Evolutionary conservation across 352 stramenopile genomes (phyloP), one percentile per base, ranked within the genome.

Genomic region (Phytophthora brassicae): DNA sequence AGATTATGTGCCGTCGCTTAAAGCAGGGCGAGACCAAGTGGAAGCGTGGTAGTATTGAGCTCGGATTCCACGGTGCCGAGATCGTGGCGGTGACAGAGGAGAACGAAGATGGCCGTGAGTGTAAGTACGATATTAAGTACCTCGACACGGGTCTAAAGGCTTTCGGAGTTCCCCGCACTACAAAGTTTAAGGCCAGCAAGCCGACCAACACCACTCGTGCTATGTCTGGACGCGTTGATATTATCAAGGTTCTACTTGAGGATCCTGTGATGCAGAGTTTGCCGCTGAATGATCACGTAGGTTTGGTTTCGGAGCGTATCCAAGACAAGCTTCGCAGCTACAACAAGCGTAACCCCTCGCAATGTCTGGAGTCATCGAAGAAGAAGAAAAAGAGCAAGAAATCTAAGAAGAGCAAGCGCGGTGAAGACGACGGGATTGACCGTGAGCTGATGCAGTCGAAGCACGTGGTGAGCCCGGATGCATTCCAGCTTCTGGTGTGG

Each of bases 401-500:
- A 76, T 87, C 61, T 68, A 97, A 84, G 65, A 89, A 88, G 66
- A 77, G 60, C 29, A 79, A 86, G 46, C 60, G 60, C 19, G 64
- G 59, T 31, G 56, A 47, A 12, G 58, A 67, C 0, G 65, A 74
- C 13, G 81, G 85, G 28, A 64, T 94, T 35, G 74, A 94, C 54
- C 74, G 78, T 5, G 74, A 87, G 11, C 70, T 82, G 55, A 94
- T 94, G 86, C 65, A 88, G 70, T 70, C 79, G 14, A 92, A 93
- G 68, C 83, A 93, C 60, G 68, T 66, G 5, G 79, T 95, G 28
- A 84, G 77, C 12, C 72, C 86, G 6, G 81, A 93, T 47, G 86
- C 83, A 56, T 96, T 96, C 72, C 84, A 97, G 69, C 73, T 98
- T 54, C 81, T 99, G 31, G 88, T 99, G 50, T 99, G 96, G 84